Evolutionary conservation across 2,329 filamentous ascomycete species (phyloP).

Genomic region (Ophiosphaerella narmari): DNA sequence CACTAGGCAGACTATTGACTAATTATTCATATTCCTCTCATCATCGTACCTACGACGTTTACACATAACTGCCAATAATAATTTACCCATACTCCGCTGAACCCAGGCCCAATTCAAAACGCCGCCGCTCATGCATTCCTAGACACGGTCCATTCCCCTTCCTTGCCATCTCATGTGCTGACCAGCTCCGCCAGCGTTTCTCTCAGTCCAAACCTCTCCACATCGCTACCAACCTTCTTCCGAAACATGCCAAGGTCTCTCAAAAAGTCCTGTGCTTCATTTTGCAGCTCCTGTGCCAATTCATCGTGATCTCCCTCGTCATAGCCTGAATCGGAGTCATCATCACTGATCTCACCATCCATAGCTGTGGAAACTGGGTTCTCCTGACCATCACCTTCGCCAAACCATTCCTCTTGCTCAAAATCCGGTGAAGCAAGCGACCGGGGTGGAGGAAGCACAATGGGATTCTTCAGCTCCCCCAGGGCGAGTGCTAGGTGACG

Average conservation of each 20-base stretch:
- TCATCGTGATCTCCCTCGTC: slow-evolving; percentile 64
- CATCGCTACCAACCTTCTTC: slow-evolving; percentile 84
- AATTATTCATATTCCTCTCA: no score
- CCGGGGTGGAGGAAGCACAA: slow-evolving; percentile 60
- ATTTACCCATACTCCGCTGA: background rate
- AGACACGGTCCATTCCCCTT: background rate
- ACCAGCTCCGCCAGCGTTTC: slow-evolving; percentile 28
- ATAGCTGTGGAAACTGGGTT: slow-evolving; percentile 26
- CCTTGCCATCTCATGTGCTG: slow-evolving; percentile 8
- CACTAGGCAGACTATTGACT: no score
- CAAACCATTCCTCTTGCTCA: slow-evolving; percentile 37
- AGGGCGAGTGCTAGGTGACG: slow-evolving; percentile 87
- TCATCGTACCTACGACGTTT: no score
- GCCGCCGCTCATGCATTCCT: slow-evolving; percentile 40
- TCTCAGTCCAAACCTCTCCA: slow-evolving; percentile 61
- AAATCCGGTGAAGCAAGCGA: slow-evolving; percentile 35
- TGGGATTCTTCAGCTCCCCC: slow-evolving; percentile 86
- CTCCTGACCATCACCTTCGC: slow-evolving; percentile 33
- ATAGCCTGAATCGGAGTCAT: slow-evolving; percentile 55
- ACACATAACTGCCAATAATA: no score
- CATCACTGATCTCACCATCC: slow-evolving; percentile 43
- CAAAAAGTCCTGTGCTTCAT: slow-evolving; percentile 82
- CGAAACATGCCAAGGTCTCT: slow-evolving; percentile 80
- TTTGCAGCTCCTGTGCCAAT: slow-evolving; percentile 70
- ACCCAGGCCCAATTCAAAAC: slow-evolving; percentile 13